These are phyloP conservation scores for Tetracladium setigerum DNA, from an alignment of 495 filamentous ascomycete species.

Conservation along the genomic window DNA sequence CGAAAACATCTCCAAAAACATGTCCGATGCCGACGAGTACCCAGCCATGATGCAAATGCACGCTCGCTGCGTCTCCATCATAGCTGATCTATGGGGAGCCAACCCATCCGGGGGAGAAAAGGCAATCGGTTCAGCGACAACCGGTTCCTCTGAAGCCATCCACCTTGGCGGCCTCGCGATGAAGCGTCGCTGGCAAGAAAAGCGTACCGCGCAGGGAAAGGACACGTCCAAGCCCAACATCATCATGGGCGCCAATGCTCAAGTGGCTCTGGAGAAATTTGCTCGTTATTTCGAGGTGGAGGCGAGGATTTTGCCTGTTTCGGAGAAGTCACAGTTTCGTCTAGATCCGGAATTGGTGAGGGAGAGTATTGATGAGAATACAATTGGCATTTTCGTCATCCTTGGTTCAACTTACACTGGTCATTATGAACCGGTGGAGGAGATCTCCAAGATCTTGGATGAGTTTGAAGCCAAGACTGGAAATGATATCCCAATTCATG, in stretches of 20 bases:
- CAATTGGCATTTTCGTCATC: conserved; percentile 71
- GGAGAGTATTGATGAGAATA: conserved; percentile 68
- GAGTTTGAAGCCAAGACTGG: conserved; percentile 57
- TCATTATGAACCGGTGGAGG: conserved; percentile 69
- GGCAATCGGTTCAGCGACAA: conserved; percentile 66
- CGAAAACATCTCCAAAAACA: conserved; percentile 64
- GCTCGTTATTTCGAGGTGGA: conserved; percentile 76
- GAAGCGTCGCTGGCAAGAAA: conserved; percentile 73
- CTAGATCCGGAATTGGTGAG: conserved; percentile 57
- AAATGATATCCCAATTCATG: conserved; percentile 64
- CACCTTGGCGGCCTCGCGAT: conserved; percentile 70
- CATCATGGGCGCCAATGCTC: conserved; percentile 71
- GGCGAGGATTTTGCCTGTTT: conserved; percentile 60
- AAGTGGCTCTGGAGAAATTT: conserved; percentile 69
- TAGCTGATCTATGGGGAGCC: conserved; percentile 62
- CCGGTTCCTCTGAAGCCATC: conserved; percentile 66
- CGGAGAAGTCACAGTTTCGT: conserved; percentile 50
- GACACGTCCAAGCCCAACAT: conserved; percentile 61
- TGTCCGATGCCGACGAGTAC: conserved; percentile 67
- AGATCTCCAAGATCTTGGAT: conserved; percentile 58
- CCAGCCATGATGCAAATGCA: conserved; percentile 69
- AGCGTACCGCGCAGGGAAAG: conserved; percentile 49
- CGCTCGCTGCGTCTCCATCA: conserved; percentile 62
- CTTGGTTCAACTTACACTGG: conserved; percentile 70
- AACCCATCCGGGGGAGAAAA: conserved; percentile 47